Percentiles rank a stretch among this genome's conserved stretches.
Conservation (phyloP, 140 eudicot species). For the Stevia rebaudiana region DNA sequence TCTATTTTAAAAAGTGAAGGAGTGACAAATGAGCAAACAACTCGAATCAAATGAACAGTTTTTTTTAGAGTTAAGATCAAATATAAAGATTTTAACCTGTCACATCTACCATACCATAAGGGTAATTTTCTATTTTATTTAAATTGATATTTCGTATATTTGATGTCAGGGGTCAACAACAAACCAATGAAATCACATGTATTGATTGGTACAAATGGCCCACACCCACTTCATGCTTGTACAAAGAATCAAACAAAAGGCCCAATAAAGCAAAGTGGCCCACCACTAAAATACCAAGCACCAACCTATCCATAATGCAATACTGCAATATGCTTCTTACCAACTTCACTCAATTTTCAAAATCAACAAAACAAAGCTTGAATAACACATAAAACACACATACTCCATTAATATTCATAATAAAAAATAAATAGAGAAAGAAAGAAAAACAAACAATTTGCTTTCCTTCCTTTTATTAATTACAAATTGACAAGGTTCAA, state of each 20-base stretch:
- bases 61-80: too few species aligned
- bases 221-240: slow-evolving; percentile 14
- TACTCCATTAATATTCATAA: slow-evolving; percentile 23
- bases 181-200: slow-evolving; percentile 14
- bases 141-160: background rate
- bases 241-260: slow-evolving; percentile 20
- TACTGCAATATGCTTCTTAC: slow-evolving; percentile 6
- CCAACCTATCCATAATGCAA: too few species aligned
- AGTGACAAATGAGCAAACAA: background rate
- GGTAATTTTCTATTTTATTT: background rate
- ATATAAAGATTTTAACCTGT: too few species aligned
- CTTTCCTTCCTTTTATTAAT: slow-evolving; percentile 27
- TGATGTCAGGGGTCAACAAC: slow-evolving; percentile 5
- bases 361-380: slow-evolving; percentile 3
- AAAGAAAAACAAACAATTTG: slow-evolving; percentile 28
- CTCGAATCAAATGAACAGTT: too few species aligned
- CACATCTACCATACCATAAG: too few species aligned
- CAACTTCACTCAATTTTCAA: slow-evolving; percentile 19
- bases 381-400: slow-evolving; percentile 3
- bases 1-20: background rate
- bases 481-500: background rate
- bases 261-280: slow-evolving; percentile 24
- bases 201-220: slow-evolving; percentile 10
- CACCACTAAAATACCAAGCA: slow-evolving; percentile 15
- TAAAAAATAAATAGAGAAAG: slow-evolving; percentile 14